phyloP scores from a whole-genome alignment of 176 grass and related monocot species.

The Zizania latifolia region DNA sequence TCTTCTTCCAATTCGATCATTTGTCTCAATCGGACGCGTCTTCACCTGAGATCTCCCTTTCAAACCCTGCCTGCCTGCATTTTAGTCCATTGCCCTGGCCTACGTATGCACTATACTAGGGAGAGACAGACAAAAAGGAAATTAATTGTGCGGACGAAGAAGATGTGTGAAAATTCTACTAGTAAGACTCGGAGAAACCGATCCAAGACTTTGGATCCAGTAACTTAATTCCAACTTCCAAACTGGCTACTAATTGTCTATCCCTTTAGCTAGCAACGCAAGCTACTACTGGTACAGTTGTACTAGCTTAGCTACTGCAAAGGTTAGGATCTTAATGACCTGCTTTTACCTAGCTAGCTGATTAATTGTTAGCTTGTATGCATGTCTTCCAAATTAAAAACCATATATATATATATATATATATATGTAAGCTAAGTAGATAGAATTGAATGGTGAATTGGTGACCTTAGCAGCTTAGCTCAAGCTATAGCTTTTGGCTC shows the following conservation, averaged over 20 bases:
- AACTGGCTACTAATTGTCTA: no score
- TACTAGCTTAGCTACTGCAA: background rate
- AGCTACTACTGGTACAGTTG: no score
- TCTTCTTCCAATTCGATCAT: background rate
- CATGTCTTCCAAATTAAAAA: no score
- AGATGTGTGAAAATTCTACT: background rate
- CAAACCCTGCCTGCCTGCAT: background rate
- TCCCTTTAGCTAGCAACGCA: no score
- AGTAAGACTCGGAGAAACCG: background rate
- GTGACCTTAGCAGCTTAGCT: no score
- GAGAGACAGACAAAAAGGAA: background rate
- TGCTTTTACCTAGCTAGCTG: no score
- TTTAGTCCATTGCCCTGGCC: background rate
- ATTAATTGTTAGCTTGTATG: background rate
- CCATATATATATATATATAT: background rate
- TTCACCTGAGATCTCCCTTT: background rate
- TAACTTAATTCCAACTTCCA: no score
- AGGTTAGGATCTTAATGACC: background rate
- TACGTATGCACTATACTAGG: background rate
- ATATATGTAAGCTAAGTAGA: background rate
- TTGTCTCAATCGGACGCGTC: background rate
- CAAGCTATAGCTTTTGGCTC: background rate
- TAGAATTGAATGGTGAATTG: slow-evolving; percentile 34
- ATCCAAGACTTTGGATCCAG: background rate
- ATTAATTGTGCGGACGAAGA: no score